phyloP scores from a whole-genome alignment of 176 grass and related monocot genomes.

The Eleusine indica region DNA sequence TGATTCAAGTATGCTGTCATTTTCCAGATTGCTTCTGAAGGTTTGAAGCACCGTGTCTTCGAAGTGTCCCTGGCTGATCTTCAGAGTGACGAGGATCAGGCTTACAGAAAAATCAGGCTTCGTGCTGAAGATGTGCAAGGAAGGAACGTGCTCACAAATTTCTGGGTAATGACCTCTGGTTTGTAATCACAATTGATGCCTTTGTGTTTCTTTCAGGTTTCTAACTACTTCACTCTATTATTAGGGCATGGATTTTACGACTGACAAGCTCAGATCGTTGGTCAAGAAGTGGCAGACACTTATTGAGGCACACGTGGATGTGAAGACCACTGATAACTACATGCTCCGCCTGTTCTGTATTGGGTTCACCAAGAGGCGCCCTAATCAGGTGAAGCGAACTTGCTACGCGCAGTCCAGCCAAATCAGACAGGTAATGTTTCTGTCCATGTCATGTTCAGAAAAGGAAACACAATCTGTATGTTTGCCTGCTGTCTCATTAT shows the following conservation, averaged over 20 bases:
- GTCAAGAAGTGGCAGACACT: constrained; percentile 94
- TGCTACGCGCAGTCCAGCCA: constrained; percentile 92
- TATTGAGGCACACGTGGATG: constrained; percentile 90
- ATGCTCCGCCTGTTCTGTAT: constrained; percentile 86
- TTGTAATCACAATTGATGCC: too few relatives aligned
- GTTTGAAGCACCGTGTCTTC: constrained; percentile 87
- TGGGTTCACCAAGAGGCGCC: constrained; percentile 81
- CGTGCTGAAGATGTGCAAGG: constrained; percentile 83
- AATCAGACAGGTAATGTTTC: constrained; percentile 67
- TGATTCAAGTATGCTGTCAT: neutral
- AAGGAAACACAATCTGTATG: neutral
- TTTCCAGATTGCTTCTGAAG: constrained; percentile 88
- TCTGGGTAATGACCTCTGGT: constrained; percentile 57
- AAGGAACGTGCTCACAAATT: constrained; percentile 84
- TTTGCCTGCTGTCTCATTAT: neutral
- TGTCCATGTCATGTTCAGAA: neutral
- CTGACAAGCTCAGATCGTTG: constrained; percentile 76
- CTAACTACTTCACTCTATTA: constrained; percentile 16
- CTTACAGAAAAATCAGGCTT: constrained; percentile 86
- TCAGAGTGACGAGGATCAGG: constrained; percentile 83
- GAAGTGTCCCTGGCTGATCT: constrained; percentile 87
- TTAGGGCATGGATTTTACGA: constrained; percentile 84
- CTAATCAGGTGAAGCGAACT: constrained; percentile 92
- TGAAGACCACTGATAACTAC: constrained; percentile 90
- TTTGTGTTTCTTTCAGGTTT: neutral